Evolutionary conservation across 2,329 filamentous ascomycete species (phyloP).

Genomic region (Hortaea sp.): DNA sequence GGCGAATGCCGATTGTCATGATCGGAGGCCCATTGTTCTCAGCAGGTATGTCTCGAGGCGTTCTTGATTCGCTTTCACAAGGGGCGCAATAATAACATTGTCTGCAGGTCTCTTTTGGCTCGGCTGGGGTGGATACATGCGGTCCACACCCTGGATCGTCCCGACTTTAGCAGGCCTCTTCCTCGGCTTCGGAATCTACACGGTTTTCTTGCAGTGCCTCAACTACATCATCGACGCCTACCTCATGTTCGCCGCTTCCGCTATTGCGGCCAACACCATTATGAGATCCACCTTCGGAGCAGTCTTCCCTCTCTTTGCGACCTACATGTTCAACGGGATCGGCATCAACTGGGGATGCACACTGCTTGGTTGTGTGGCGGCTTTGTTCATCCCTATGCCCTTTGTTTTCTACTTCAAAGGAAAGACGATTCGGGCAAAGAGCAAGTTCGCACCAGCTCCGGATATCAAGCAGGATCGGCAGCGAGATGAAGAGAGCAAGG

Average conservation of each 20-base stretch:
- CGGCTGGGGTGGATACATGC: constrained; percentile 33
- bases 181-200: constrained; percentile 34
- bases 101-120: constrained; percentile 30
- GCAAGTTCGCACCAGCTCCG: constrained; percentile 28
- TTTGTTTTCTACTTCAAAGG: constrained; percentile 34
- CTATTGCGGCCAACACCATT: constrained; percentile 29
- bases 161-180: constrained; percentile 34
- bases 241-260: constrained; percentile 38
- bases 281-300: constrained; percentile 40
- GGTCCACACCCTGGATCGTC: constrained; percentile 33
- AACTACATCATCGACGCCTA: constrained; percentile 39
- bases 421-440: constrained; percentile 31
- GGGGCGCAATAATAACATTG: neutral
- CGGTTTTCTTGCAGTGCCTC: constrained; percentile 30
- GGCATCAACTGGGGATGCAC: constrained; percentile 40
- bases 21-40: constrained; percentile 37
- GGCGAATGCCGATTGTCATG: constrained; percentile 37
- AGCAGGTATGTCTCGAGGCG: neutral
- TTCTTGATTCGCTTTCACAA: no score
- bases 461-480: constrained; percentile 13
- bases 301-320: constrained; percentile 42
- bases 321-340: constrained; percentile 45
- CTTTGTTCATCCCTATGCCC: constrained; percentile 34
- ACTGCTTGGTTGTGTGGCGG: constrained; percentile 35
- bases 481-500: constrained; percentile 10